phyloP scores from a whole-genome alignment of 1,139 yeast genomes.

The Tardiomyces digboiensis region DNA sequence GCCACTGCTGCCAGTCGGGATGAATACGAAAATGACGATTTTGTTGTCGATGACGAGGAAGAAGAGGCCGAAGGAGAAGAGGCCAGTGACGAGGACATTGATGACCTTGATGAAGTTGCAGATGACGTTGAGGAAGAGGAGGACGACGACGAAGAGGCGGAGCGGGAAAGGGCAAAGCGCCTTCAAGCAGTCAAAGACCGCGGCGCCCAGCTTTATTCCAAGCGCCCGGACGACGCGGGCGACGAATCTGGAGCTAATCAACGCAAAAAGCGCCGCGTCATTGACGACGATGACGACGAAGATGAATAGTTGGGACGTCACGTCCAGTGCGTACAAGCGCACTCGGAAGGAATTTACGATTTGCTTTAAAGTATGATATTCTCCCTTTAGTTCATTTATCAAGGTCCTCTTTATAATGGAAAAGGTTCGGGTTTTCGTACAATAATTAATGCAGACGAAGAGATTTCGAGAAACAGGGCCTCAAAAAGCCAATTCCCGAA shows the following conservation, averaged over 20 bases:
- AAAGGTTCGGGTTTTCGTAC: too few relatives aligned
- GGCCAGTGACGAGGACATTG: conserved; percentile 42
- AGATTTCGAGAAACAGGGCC: too few relatives aligned
- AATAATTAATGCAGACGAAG: too few relatives aligned
- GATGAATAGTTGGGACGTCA: not conserved
- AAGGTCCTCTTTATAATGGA: not conserved
- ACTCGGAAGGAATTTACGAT: not conserved
- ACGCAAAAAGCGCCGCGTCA: conserved; percentile 19
- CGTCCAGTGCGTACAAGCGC: not conserved
- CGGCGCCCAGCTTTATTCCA: conserved; percentile 42
- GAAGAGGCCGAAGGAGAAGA: conserved; percentile 41
- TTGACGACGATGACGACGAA: conserved; percentile 54
- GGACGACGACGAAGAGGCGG: conserved; percentile 31
- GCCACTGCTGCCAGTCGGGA: conserved; percentile 16
- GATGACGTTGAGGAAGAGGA: conserved; percentile 38
- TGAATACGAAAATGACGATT: conserved; percentile 28
- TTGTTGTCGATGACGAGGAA: conserved; percentile 47
- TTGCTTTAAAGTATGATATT: not conserved
- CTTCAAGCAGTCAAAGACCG: conserved; percentile 37
- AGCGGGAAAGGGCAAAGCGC: conserved; percentile 16
- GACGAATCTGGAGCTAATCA: conserved; percentile 25
- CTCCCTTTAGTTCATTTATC: too few relatives aligned
- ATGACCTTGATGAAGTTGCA: conserved; percentile 42
- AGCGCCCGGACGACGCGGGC: conserved; percentile 23
- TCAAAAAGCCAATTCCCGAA: too few relatives aligned